Base-by-base conservation (phyloP, 805 yeast species). In the Pichia membranifaciens region DNA sequence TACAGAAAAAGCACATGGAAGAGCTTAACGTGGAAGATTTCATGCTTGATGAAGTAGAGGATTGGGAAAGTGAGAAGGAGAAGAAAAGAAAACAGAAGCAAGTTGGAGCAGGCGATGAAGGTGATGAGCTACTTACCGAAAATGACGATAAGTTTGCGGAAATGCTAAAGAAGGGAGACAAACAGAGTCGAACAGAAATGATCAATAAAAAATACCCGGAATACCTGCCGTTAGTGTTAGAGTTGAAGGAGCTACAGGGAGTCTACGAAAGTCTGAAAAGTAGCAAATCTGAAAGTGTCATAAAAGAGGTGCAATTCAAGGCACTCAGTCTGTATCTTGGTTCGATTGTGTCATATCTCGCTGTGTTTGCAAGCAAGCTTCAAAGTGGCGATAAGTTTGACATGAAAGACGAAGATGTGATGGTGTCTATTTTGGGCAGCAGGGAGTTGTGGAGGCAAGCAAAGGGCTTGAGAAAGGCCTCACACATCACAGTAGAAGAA, bases 361-460 rank as follows among this genome's bases (percentile, higher is more conserved):
- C 96, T 3, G 61, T 93, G 15, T 78, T 91, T 52, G 66, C 78
- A 16, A 80, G 80, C 34, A 74, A 78, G 39, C 59, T 82, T 35
- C 66, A 69, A 38, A 69, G 70, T 20, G 82, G 78, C 23, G 84
- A 79, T 44, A 56, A 49, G 18, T 60, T 64, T 48, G 68, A 77
- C 10, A 81, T 90, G 84, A 88, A 87, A 57, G 95, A 87, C 47
- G 91, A 85, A 54, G 85, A 91, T 3, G 83, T 91, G 2, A 91
- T 93, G 96, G 89, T 87, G 58, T 77, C 84, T 25, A 82, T 91
- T 31, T 69, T 91, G 45, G 81, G 84, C 45, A 74, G 93, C 3
- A 76, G 95, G 54, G 96, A 91, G 59, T 74, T 87, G 16, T 90
- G 96, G 96, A 78, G 93, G 60, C 90, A 85, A 58, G 96, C 95